Evolutionary conservation across 129 eudicot genomes (phyloP), one percentile per base, ranked within the genome.

Genomic region (Silybum marianum): DNA sequence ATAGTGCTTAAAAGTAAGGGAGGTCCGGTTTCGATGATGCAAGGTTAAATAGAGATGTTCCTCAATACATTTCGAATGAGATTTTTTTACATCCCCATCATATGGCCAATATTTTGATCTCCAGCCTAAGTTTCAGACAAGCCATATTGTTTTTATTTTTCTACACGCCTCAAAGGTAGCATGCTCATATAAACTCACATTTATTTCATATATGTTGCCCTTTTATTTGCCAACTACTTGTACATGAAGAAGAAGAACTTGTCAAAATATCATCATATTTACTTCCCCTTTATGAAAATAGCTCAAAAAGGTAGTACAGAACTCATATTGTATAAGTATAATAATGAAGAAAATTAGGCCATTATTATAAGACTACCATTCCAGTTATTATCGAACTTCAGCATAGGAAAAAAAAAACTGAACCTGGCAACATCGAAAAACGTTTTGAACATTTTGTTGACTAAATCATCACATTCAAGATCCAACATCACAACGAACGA

Each of bases 401-500:
- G 71, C 7, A 62, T 23, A 78, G 60, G 82, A 72, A 60, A 63
- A 54, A 32, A 48, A 23, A 77, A 81, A 72, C 28, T 48, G 36
- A 44, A 95, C 99, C 99, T 95, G 88, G 86, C 93, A 82, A 91
- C 97, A 74, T 88, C 73, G 28, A 95, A 81, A 78, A 93, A 95
- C 7, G 95, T 91, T 36, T 79, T 87, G 82, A 95, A 91, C 92
- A 93, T 93, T 85, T 93, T 92, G 42, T 84, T 83, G 23, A 95
- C 86, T 74, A 95, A 95, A 82, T 93, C 95, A 81, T 93, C 99
- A 84, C 99, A 95, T 85, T 95, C 99, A 39, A 95, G 98, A 88
- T 95, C 99, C 87, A 95, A 87, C 97, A 95, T 92, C 85, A 95
- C 97, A 81, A 95, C 95, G 32, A 97, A 95, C 4, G 98, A 95